A percentile compares a stretch with the other conserved stretches of the same genome.
Conservation (phyloP, 2,329 filamentous ascomycete species). For the Colletotrichum siamense region DNA sequence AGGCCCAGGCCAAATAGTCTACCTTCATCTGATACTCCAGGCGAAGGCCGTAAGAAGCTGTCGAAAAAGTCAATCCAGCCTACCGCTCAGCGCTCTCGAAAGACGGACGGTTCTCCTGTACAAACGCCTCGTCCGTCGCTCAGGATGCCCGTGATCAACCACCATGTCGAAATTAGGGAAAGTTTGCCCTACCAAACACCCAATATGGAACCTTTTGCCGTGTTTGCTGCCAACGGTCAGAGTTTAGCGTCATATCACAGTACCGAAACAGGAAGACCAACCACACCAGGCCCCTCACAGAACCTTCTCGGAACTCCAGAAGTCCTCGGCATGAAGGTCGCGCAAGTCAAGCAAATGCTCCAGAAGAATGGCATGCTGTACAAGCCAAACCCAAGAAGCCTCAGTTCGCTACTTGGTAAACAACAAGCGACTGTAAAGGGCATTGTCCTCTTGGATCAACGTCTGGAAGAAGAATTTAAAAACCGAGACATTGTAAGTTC, state of each 20-base stretch:
- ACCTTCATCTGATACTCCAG: background rate
- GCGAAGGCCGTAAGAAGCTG: background rate
- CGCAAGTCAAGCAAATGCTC: background rate
- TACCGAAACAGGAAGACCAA: background rate
- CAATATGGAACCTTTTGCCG: too few species aligned
- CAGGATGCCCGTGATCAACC: too few species aligned
- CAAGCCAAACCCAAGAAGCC: background rate
- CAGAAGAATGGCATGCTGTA: background rate
- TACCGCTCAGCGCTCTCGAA: background rate
- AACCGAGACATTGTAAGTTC: conserved; percentile 14
- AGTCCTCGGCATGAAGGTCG: too few species aligned
- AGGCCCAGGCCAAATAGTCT: background rate
- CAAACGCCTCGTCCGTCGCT: background rate
- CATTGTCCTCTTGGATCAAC: background rate
- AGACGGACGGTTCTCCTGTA: too few species aligned
- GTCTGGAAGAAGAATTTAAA: background rate
- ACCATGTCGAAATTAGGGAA: too few species aligned
- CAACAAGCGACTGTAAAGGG: background rate
- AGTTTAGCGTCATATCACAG: too few species aligned
- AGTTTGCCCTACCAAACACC: too few species aligned
- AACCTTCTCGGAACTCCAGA: too few species aligned
- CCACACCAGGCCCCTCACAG: background rate
- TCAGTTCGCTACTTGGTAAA: background rate
- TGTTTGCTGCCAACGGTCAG: too few species aligned
- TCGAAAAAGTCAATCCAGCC: background rate